Percentiles rank a stretch among this genome's conserved stretches.
Conservation (phyloP, 2,329 filamentous ascomycete genomes). For the Ascochyta rabiei region DNA sequence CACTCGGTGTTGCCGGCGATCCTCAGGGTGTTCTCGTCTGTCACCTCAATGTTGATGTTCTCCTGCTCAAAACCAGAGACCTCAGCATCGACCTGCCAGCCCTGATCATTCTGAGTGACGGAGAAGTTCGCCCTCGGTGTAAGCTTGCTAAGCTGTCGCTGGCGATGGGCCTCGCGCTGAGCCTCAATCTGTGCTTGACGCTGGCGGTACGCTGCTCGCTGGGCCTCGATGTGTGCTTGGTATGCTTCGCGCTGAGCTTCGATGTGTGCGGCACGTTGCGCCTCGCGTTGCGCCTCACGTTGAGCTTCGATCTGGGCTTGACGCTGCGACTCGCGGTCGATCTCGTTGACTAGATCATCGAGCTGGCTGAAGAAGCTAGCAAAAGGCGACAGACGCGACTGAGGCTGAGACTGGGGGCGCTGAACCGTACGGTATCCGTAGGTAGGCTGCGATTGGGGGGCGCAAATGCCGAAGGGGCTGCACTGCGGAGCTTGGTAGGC, state of each 20-base stretch:
- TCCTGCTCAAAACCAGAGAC: slow-evolving; percentile 42
- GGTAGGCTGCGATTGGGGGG: slow-evolving; percentile 25
- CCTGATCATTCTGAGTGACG: slow-evolving; percentile 36
- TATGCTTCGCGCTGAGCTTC: slow-evolving; percentile 36
- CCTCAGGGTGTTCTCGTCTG: slow-evolving; percentile 43
- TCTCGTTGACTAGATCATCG: slow-evolving; percentile 39
- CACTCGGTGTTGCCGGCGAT: slow-evolving; percentile 40
- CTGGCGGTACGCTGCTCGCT: slow-evolving; percentile 22
- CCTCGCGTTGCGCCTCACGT: slow-evolving; percentile 23
- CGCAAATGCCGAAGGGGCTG: slow-evolving; percentile 36
- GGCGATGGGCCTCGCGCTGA: slow-evolving; percentile 35
- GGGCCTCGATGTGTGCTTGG: slow-evolving; percentile 30
- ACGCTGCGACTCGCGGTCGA: slow-evolving; percentile 38
- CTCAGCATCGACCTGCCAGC: slow-evolving; percentile 42
- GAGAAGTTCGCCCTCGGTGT: slow-evolving; percentile 39
- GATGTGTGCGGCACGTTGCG: slow-evolving; percentile 26
- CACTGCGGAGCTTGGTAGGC: slow-evolving; percentile 37
- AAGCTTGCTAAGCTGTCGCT: slow-evolving; percentile 41
- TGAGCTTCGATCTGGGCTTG: slow-evolving; percentile 32
- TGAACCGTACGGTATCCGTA: slow-evolving; percentile 24
- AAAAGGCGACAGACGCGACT: slow-evolving; percentile 34
- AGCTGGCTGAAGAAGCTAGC: slow-evolving; percentile 42
- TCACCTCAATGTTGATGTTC: slow-evolving; percentile 44
- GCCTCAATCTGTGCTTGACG: slow-evolving; percentile 35
- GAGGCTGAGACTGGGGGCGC: neutral